phyloP scores from a whole-genome alignment of 129 eudicot species.

The Smallanthus sonchifolius region DNA sequence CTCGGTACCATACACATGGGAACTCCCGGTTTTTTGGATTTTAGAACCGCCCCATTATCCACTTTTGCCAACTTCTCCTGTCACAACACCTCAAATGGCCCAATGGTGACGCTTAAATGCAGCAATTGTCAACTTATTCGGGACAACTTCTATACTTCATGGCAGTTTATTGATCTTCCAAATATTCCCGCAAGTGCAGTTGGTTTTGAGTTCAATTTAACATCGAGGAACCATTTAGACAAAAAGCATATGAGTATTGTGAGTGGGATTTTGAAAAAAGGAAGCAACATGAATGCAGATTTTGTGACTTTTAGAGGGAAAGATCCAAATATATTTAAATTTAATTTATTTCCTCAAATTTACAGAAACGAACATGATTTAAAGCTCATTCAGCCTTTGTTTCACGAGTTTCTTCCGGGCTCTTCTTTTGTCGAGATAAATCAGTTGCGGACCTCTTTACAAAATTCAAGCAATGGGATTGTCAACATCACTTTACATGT shows the following conservation, averaged over 20 bases:
- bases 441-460: conserved; percentile 58
- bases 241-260: conserved; percentile 66
- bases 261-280: conserved; percentile 69
- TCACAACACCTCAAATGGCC: conserved; percentile 68
- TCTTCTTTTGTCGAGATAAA: conserved; percentile 52
- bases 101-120: conserved; percentile 62
- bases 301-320: conserved; percentile 72
- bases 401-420: conserved; percentile 89
- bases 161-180: conserved; percentile 91
- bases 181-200: conserved; percentile 75
- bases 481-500: conserved; percentile 65
- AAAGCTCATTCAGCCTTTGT: conserved; percentile 84
- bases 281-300: conserved; percentile 39
- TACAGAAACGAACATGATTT: conserved; percentile 62
- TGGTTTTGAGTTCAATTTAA: conserved; percentile 80
- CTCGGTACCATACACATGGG: conserved; percentile 56
- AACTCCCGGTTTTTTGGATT: conserved; percentile 60
- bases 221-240: conserved; percentile 50
- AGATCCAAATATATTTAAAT: conserved; percentile 62
- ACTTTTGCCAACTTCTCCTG: conserved; percentile 72
- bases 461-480: conserved; percentile 58
- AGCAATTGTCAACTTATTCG: conserved; percentile 51
- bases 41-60: conserved; percentile 44
- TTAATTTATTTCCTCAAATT: conserved; percentile 71
- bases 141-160: conserved; percentile 57